Percentiles rank a stretch among this genome's conserved stretches.
Conservation (phyloP, 1,284 basidiomycete genomes). For the Sparassis latifolia region DNA sequence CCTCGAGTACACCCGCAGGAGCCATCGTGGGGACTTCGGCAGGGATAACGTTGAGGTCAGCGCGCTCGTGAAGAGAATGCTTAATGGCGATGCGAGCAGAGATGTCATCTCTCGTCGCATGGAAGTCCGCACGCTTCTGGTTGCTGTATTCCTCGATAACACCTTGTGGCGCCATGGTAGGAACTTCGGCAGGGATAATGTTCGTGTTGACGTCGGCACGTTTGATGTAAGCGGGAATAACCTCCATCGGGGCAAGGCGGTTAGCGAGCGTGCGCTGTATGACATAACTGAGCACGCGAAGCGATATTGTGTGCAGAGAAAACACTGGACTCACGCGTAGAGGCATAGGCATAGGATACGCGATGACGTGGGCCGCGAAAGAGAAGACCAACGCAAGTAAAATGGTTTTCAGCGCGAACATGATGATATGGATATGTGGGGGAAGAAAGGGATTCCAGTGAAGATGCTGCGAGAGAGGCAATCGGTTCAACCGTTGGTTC, state of each 20-base stretch:
- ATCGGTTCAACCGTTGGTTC: slow-evolving; percentile 23
- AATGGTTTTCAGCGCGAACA: slow-evolving; percentile 14
- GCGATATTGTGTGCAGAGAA: slow-evolving; percentile 1
- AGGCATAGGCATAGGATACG: slow-evolving; percentile 38
- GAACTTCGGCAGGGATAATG: slow-evolving; percentile 29
- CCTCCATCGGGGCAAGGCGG: slow-evolving; percentile 26
- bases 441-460: slow-evolving; percentile 13
- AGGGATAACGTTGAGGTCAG: slow-evolving; percentile 14
- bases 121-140: slow-evolving; percentile 12
- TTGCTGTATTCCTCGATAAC: slow-evolving; percentile 14
- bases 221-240: slow-evolving; percentile 18
- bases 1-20: slow-evolving; percentile 6
- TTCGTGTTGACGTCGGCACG: slow-evolving; percentile 24
- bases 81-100: slow-evolving; percentile 19
- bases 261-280: slow-evolving; percentile 18
- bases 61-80: slow-evolving; percentile 12
- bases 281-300: neutral
- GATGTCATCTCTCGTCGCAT: slow-evolving; percentile 3
- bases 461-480: slow-evolving; percentile 13
- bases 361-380: slow-evolving; percentile 39
- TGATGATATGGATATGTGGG: slow-evolving; percentile 11
- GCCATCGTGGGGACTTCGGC: slow-evolving; percentile 16
- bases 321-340: slow-evolving; percentile 28
- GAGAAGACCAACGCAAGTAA: slow-evolving; percentile 30
- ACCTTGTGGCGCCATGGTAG: slow-evolving; percentile 22